Evolutionary conservation across 441 rosid genomes (phyloP).

Genomic region (Biscutella laevigata): DNA sequence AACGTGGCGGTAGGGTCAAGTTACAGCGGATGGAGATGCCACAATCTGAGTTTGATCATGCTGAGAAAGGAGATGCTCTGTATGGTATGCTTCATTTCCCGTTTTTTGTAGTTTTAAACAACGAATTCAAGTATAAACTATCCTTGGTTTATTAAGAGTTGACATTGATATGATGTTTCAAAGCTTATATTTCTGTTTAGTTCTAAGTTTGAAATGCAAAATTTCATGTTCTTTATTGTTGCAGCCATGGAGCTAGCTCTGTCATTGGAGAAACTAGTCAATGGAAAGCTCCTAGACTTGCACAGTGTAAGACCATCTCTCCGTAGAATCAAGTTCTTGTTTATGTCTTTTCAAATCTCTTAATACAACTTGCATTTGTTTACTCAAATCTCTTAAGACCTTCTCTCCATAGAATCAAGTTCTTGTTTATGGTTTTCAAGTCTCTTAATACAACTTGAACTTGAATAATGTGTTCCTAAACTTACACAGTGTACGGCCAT

Average conservation of each 20-base stretch:
- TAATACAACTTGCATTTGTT: too few species aligned
- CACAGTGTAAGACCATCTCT: conserved; percentile 33
- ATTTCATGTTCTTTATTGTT: conserved; percentile 13
- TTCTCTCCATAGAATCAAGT: background rate
- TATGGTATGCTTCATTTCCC: conserved; percentile 38
- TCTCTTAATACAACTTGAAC: too few species aligned
- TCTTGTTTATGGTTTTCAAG: background rate
- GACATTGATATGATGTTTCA: background rate
- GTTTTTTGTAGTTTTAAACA: background rate
- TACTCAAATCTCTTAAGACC: too few species aligned
- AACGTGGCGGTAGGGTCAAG: conserved; percentile 62
- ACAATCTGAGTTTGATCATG: conserved; percentile 54
- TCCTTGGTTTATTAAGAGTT: background rate
- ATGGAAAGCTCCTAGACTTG: conserved; percentile 62
- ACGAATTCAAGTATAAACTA: background rate
- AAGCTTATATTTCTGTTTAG: background rate
- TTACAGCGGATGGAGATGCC: conserved; percentile 53
- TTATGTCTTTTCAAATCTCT: background rate
- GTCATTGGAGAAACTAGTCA: conserved; percentile 72
- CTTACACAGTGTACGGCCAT: conserved; percentile 39
- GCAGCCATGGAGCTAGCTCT: conserved; percentile 81
- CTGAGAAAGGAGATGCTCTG: conserved; percentile 68
- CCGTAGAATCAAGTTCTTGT: background rate
- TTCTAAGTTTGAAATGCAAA: background rate
- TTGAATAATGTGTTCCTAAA: too few species aligned